Conservation (phyloP, 2,329 filamentous ascomycete genomes). For the Colletotrichum agaves region DNA sequence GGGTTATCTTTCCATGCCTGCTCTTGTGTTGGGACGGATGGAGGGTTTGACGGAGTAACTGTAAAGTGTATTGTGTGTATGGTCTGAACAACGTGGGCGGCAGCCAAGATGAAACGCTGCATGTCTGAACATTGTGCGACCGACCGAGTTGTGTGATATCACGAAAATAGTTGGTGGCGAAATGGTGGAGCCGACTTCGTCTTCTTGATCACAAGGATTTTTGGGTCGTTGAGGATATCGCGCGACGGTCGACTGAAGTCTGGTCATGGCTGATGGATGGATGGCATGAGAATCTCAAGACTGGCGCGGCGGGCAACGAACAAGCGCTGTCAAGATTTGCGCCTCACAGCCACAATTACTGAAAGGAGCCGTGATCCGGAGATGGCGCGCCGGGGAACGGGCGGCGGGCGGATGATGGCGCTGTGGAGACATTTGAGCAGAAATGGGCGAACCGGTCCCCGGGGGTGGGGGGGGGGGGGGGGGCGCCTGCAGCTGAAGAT, state of each 20-base stretch:
- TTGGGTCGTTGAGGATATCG: neutral
- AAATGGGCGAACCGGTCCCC: constrained; percentile 1
- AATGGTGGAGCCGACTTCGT: neutral
- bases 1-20: neutral
- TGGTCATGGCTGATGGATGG: neutral
- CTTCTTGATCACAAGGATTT: neutral
- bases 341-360: constrained; percentile 21
- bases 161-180: constrained; percentile 5
- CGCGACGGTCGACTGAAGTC: neutral
- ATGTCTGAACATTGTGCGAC: constrained; percentile 28
- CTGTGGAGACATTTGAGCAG: neutral
- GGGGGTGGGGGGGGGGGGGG: too few relatives aligned
- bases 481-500: neutral
- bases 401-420: constrained; percentile 5
- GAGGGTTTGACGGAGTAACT: neutral
- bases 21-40: constrained; percentile 19
- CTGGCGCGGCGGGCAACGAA: constrained; percentile 15
- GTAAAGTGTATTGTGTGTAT: constrained; percentile 1
- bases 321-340: constrained; percentile 16
- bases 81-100: constrained; percentile 29
- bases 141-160: constrained; percentile 23
- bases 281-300: neutral
- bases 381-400: constrained; percentile 2
- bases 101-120: constrained; percentile 34
- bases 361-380: constrained; percentile 19